A percentile compares a stretch with the other conserved stretches of the same genome.
Evolutionary conservation across 768 basidiomycete genomes (phyloP).

Genomic region (Naganishia onofrii): DNA sequence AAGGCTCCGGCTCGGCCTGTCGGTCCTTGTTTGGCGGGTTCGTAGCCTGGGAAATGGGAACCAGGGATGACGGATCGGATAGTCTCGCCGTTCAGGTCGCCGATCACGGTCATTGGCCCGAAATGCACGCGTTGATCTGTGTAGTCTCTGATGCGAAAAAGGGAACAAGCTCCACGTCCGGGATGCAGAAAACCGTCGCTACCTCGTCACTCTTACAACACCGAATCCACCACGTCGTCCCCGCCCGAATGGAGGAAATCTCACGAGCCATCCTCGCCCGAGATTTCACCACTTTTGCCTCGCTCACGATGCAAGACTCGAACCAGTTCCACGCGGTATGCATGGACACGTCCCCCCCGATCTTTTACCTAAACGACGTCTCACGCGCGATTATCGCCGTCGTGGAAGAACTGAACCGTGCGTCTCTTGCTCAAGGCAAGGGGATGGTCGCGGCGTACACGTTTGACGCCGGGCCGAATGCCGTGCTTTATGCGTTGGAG

Average conservation of each 20-base stretch:
- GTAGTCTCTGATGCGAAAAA: constrained; percentile 96
- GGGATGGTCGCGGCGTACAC: constrained; percentile 89
- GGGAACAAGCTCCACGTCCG: constrained; percentile 86
- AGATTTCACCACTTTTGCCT: constrained; percentile 86
- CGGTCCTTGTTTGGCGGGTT: constrained; percentile 95
- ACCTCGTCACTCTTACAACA: constrained; percentile 83
- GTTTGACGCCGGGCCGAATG: constrained; percentile 98
- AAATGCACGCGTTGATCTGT: constrained; percentile 94
- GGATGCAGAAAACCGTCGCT: constrained; percentile 97
- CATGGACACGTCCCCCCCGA: constrained; percentile 93
- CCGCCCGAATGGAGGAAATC: constrained; percentile 78
- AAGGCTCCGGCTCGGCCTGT: constrained; percentile 96
- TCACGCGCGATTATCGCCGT: constrained; percentile 86
- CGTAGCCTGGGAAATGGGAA: constrained; percentile 89
- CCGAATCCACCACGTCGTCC: constrained; percentile 82
- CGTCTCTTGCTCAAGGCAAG: constrained; percentile 60
- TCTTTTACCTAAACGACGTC: constrained; percentile 99
- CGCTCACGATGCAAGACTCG: constrained; percentile 92
- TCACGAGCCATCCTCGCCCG: constrained; percentile 69
- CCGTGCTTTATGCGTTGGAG: constrained; percentile 85
- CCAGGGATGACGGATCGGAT: constrained; percentile 68
- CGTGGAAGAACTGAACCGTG: constrained; percentile 87
- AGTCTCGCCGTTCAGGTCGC: constrained; percentile 85
- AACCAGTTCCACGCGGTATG: constrained; percentile 99
- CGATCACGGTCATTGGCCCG: constrained; percentile 81